Percentiles rank a stretch among this genome's conserved stretches.
phyloP scores from a whole-genome alignment of 1,284 basidiomycete genomes.

The Tilletia setariae region DNA sequence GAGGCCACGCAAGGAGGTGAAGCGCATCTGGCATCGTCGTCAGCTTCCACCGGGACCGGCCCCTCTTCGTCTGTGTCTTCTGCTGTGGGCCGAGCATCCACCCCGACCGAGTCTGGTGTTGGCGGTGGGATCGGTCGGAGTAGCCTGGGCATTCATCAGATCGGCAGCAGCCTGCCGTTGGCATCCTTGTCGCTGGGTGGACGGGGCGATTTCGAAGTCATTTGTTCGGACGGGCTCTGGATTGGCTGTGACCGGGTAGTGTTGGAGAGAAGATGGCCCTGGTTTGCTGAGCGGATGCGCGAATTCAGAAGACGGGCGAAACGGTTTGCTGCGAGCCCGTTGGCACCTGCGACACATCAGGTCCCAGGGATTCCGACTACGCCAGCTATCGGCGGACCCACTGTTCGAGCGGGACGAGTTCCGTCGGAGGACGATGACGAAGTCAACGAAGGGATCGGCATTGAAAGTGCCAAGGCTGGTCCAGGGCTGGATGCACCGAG shows the following conservation, averaged over 20 bases:
- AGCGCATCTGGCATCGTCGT: background rate
- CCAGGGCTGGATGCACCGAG: no score
- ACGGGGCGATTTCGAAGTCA: constrained; percentile 73
- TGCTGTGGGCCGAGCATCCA: background rate
- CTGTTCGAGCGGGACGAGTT: no score
- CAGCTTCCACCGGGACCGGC: background rate
- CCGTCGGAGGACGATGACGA: no score
- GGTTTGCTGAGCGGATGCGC: constrained; percentile 72
- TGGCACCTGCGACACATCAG: no score
- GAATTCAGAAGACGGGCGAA: constrained; percentile 37
- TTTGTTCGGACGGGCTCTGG: constrained; percentile 82
- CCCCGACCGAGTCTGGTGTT: background rate
- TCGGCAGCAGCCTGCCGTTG: background rate
- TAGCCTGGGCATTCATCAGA: no score
- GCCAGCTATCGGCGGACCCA: no score
- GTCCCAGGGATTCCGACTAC: no score
- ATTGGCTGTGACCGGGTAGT: constrained; percentile 76
- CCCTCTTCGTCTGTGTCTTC: background rate
- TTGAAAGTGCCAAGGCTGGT: no score
- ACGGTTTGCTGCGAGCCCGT: constrained; percentile 3
- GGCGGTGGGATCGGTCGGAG: no score
- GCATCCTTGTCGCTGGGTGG: constrained; percentile 27
- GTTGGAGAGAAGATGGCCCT: constrained; percentile 83
- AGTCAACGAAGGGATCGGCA: no score
- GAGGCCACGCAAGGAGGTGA: background rate